Base-by-base conservation (phyloP, 169 alveolate genomes). In the Neospora caninum region DNA sequence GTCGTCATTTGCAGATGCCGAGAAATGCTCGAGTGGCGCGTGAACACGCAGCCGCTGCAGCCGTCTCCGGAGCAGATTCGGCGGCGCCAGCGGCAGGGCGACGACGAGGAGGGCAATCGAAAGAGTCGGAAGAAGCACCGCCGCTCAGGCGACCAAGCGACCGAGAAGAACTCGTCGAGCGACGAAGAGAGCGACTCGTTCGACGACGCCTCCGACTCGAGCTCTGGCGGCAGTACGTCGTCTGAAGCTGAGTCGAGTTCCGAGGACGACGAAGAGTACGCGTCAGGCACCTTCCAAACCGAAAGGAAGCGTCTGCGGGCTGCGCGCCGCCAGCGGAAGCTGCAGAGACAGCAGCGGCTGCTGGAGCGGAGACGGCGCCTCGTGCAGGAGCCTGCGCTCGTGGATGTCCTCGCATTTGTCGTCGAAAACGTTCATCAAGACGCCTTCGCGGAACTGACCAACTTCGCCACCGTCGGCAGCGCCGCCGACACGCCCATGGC, bases 241-340 rank as follows among this genome's bases (percentile, higher is more conserved):
- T n/a, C 86, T 0, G 86, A 78, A 16, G 86, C 39, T 25, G 39
- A 20, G 39, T n/a, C 39, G 38, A 36, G 41, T 31, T 89, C 84
- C 80, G 94, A 88, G 70, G 96, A 95, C 39, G 96, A 95, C 41
- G 95, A 95, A 45, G 92, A 82, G 88, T 80, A 94, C 54, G 54
- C 80, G 41, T 41, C 95, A 25, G 73, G 91, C 39, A 18, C 91
- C 53, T 88, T 84, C 80, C 88, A 58, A 67, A 93, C 88, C 13
- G 84, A 64, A 86, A 38, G 84, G 31, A 27, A 39, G 87, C 64
- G 87, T 13, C 86, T 53, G 88, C 36, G 36, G 78, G 88, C 86
- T 88, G 73, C 87, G 34, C 10, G n/a, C 29, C 53, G 93, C 25
- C 70, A 67, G 93, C 86, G 93, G 73, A 42, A 41, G 58, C 67